Evolutionary conservation across 2,329 filamentous ascomycete species (phyloP), one percentile per base, ranked within the genome.

Genomic region (Rhinocladiella similis): DNA sequence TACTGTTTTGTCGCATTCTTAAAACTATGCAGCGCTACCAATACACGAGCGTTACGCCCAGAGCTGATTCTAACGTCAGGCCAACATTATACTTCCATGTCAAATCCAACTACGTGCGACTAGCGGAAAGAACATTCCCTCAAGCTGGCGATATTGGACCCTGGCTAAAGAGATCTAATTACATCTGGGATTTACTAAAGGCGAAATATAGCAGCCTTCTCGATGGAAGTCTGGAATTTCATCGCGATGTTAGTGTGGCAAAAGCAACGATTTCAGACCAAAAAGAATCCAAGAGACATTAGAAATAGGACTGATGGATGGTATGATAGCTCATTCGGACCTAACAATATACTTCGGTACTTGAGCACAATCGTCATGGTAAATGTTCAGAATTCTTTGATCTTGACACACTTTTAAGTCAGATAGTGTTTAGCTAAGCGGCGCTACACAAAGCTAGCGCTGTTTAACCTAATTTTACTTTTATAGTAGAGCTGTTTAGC

Each of bases 111-210:
- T 76, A 76, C 58, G 61, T 76, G 18, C 63, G 60, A 5, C 61
- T 63, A 19, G 72, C 52, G 29, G 33, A 16, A 39, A 59, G 1
- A 12, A 7, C 6, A 10, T 9, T 76, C 22, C 74, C 74, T 13
- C 70, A 68, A 56, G 67, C 71, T 5, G 74, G 67, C 4, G 67
- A 73, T 47, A 64, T 66, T 47, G 70, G 67, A 4, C 74, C 73
- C 1, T 77, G 74, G 74, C 55, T 66, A 50, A 67, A 72, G 7
- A 64, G 73, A 45, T 66, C 67, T n/a, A 71, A 72, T 47, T 77
- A 76, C 55, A 54, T 69, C 6, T 65, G 66, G 19, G 74, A 77
- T 62, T 64, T 72, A 13, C 69, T 66, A 59, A 70, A 70, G 43
- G 68, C 71, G 1, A 65, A 66, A 45, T 69, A 67, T 49, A 74